A percentile compares a stretch with the other conserved stretches of the same genome.
These are phyloP conservation scores for Leccinum pachyderme DNA, from an alignment of 1,284 basidiomycete species.

Conservation along the genomic window DNA sequence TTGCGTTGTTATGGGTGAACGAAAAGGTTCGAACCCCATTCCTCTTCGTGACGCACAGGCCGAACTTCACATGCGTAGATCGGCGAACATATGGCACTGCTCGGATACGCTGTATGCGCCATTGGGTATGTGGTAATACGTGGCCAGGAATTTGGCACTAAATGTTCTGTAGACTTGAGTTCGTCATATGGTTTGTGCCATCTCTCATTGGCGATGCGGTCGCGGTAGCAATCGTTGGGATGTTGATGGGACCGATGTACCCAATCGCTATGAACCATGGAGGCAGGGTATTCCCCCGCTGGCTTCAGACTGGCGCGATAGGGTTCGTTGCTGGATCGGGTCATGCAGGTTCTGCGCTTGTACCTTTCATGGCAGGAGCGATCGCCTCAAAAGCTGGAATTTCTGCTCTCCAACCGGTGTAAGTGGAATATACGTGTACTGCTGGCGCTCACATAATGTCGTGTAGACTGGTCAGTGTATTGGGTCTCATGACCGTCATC, in stretches of 20 bases:
- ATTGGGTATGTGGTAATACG: slow-evolving; percentile 27
- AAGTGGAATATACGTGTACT: slow-evolving; percentile 24
- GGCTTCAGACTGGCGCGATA: slow-evolving; percentile 48
- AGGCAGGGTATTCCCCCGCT: slow-evolving; percentile 46
- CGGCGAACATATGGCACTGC: slow-evolving; percentile 23
- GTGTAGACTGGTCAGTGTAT: slow-evolving; percentile 42
- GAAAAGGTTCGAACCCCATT: slow-evolving; percentile 17
- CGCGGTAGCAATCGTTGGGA: slow-evolving; percentile 51
- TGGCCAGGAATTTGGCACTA: neutral
- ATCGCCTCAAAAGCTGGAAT: slow-evolving; percentile 51
- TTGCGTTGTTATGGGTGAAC: slow-evolving; percentile 29
- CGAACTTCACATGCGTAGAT: slow-evolving; percentile 12
- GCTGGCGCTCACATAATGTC: neutral
- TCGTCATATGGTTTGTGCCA: slow-evolving; percentile 58
- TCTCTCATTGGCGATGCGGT: slow-evolving; percentile 52
- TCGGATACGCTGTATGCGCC: slow-evolving; percentile 28
- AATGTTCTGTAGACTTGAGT: slow-evolving; percentile 40
- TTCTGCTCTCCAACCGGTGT: slow-evolving; percentile 53
- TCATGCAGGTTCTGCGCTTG: slow-evolving; percentile 50
- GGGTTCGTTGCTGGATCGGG: slow-evolving; percentile 56
- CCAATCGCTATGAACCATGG: slow-evolving; percentile 53
- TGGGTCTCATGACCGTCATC: slow-evolving; percentile 39
- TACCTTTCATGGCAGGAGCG: slow-evolving; percentile 57
- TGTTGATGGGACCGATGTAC: slow-evolving; percentile 55
- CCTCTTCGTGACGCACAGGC: neutral